Evolutionary conservation across 2,329 filamentous ascomycete species (phyloP).

Genomic region (Passalora sequoiae): DNA sequence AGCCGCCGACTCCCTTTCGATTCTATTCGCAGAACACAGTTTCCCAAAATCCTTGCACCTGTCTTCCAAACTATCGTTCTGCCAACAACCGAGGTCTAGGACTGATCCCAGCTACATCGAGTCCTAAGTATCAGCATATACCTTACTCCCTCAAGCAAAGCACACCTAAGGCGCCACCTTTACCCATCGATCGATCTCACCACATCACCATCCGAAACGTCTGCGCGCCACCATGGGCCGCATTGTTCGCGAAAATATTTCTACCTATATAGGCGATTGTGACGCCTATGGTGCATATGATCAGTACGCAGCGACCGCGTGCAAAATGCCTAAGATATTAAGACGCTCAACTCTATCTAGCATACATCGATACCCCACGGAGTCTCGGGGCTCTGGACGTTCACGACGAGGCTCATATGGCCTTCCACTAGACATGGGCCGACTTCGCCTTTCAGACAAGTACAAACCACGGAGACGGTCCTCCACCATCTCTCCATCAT

Average conservation of each 20-base stretch:
- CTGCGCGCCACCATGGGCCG: constrained; percentile 1
- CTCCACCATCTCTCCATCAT: constrained; percentile 4
- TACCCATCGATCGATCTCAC: not conserved
- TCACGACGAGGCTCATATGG: constrained; percentile 5
- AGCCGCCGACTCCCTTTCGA: not conserved
- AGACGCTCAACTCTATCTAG: constrained; percentile 3
- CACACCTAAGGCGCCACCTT: constrained; percentile 3
- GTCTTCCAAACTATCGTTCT: constrained; percentile 5
- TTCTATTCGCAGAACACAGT: not conserved
- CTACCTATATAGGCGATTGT: constrained; percentile 15
- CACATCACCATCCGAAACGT: not conserved
- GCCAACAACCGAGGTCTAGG: constrained; percentile 5
- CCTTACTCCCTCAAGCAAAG: not conserved
- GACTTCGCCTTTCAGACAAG: constrained; percentile 6
- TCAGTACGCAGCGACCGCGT: constrained; percentile 1
- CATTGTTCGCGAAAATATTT: constrained; percentile 1
- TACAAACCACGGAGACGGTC: constrained; percentile 7
- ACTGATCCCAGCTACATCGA: constrained; percentile 9
- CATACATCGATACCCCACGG: not conserved
- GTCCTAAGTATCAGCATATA: constrained; percentile 4
- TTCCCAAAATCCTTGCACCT: constrained; percentile 2
- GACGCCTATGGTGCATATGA: constrained; percentile 9
- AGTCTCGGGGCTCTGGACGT: not conserved
- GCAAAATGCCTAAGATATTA: constrained; percentile 1
- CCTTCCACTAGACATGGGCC: constrained; percentile 10